Evolutionary conservation across 2,329 filamentous ascomycete genomes (phyloP).

Genomic region (Colletotrichum karsti): DNA sequence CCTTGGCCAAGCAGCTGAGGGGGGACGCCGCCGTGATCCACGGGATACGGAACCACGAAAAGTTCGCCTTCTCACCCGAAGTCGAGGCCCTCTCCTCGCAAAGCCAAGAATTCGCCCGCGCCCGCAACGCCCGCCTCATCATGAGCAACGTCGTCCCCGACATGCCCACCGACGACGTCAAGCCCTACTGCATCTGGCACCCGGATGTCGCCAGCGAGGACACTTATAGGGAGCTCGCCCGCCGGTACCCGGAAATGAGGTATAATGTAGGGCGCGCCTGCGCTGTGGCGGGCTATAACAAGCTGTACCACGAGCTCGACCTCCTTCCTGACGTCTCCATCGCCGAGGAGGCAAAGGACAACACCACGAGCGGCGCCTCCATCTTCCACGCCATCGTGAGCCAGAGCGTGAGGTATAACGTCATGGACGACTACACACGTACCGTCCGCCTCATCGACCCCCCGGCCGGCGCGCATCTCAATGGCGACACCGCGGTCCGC

Average conservation of each 20-base stretch:
- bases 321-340: conserved; percentile 47
- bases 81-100: neutral
- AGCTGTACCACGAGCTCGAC: conserved; percentile 45
- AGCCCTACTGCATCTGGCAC: conserved; percentile 53
- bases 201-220: conserved; percentile 44
- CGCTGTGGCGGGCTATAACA: conserved; percentile 45
- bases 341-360: conserved; percentile 49
- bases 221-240: conserved; percentile 43
- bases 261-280: conserved; percentile 50
- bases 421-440: conserved; percentile 47
- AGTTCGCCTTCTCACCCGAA: neutral
- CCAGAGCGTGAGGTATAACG: conserved; percentile 33
- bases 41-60: neutral
- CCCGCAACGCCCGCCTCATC: conserved; percentile 42
- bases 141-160: conserved; percentile 45
- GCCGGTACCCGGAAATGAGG: conserved; percentile 39
- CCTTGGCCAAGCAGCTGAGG: too few relatives aligned
- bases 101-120: neutral
- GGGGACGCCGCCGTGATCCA: too few relatives aligned
- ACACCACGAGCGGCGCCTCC: conserved; percentile 36
- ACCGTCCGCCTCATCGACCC: conserved; percentile 26
- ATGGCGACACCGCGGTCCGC: conserved; percentile 43
- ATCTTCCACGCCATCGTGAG: conserved; percentile 44
- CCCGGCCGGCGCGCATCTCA: conserved; percentile 33
- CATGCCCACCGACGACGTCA: conserved; percentile 29